phyloP scores from a whole-genome alignment of 257 asterid genomes.

The Prunella vulgaris region DNA sequence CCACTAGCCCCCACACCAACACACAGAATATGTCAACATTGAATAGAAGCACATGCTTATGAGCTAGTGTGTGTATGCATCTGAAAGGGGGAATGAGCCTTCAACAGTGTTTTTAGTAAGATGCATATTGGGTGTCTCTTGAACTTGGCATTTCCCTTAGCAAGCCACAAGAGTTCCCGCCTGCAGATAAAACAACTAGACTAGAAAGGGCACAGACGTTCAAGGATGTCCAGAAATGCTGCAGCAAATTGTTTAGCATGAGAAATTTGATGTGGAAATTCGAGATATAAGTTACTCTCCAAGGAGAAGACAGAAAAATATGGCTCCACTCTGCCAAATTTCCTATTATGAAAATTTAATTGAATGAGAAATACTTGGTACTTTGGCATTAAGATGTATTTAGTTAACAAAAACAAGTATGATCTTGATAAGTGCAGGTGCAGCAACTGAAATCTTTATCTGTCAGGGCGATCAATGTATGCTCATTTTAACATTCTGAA shows the following conservation, averaged over 20 bases:
- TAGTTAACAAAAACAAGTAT: background rate
- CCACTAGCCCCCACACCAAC: conserved; percentile 11
- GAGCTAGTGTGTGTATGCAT: background rate
- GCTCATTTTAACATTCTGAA: too few species aligned
- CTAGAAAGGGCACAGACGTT: background rate
- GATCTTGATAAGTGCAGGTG: background rate
- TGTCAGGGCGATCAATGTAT: too few species aligned
- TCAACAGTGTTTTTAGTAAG: background rate
- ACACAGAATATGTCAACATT: background rate
- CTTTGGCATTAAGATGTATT: background rate
- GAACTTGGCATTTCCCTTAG: background rate
- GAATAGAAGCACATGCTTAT: background rate
- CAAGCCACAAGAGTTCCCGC: background rate
- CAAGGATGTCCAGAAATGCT: background rate
- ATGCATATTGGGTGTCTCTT: background rate
- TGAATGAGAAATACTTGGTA: background rate
- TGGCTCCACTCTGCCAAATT: conserved; percentile 1
- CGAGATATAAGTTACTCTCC: too few species aligned
- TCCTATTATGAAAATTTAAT: background rate
- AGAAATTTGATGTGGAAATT: background rate
- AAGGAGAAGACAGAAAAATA: too few species aligned
- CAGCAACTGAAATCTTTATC: too few species aligned
- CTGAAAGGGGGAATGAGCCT: background rate
- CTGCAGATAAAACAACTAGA: background rate
- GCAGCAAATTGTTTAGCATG: background rate